Evolutionary conservation across 768 basidiomycete genomes (phyloP).

Genomic region (Leccinum subgranulosum): DNA sequence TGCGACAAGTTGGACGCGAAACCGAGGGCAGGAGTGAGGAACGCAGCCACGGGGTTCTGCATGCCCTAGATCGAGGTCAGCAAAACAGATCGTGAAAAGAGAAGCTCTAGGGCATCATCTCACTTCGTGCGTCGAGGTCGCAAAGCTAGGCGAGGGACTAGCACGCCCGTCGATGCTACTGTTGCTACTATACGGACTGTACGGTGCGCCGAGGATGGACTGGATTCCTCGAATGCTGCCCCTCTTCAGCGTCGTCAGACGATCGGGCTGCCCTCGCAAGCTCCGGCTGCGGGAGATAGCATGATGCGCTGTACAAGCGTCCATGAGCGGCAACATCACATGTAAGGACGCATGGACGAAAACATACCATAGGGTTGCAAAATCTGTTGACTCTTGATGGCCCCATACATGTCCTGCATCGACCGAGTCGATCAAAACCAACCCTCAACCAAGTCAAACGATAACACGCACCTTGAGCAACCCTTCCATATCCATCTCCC

Average conservation of each 20-base stretch:
- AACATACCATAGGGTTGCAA: constrained; percentile 65
- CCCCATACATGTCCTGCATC: constrained; percentile 86
- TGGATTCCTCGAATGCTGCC: constrained; percentile 89
- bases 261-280: constrained; percentile 65
- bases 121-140: constrained; percentile 85
- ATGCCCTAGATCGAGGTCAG: constrained; percentile 39
- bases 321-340: constrained; percentile 14
- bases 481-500: constrained; percentile 86
- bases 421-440: constrained; percentile 1
- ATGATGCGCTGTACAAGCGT: constrained; percentile 37
- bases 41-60: constrained; percentile 63
- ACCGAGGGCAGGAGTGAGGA: constrained; percentile 84
- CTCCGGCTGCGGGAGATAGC: constrained; percentile 65
- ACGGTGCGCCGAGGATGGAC: constrained; percentile 67
- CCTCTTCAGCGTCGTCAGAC: constrained; percentile 77
- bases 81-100: background rate
- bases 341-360: background rate
- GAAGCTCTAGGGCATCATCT: constrained; percentile 17
- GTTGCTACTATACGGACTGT: constrained; percentile 81
- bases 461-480: constrained; percentile 65
- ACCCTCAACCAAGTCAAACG: background rate
- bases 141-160: constrained; percentile 92
- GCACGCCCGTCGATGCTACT: constrained; percentile 82
- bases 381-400: constrained; percentile 89
- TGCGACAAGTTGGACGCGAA: constrained; percentile 96